Evolutionary conservation across 176 grass and related monocot species (phyloP), one percentile per base, ranked within the genome.

Genomic region (Hyparrhenia diplandra): DNA sequence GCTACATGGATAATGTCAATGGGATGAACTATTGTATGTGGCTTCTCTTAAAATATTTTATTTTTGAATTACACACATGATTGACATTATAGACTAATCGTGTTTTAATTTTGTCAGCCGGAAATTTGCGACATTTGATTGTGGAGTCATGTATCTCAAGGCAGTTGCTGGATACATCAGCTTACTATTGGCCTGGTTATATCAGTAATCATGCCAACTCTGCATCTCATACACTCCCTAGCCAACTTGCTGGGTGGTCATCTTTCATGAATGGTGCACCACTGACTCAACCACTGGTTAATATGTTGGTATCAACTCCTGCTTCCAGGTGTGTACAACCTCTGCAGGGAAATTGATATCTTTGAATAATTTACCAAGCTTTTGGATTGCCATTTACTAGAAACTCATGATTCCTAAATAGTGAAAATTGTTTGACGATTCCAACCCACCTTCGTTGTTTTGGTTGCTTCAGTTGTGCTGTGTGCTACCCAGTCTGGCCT

Each of bases 101-200:
- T 82, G 5, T 80, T 81, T 47, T 63, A 21, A 67, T 85, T 84
- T 94, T 80, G 63, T 73, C 92, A 98, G 95, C 87, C 79, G 95
- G 95, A 78, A 98, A 91, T 87, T 89, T 98, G 95, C 42, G 90
- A 17, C 95, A 98, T 88, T 91, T 98, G 81, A 98, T 94, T 84
- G 88, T 98, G 32, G 95, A 98, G 81, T 94, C 90, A 61, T 98
- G 95, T 86, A 98, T 98, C 71, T 98, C 95, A 67, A 82, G 95
- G 40, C 90, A 87, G 37, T 94, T 94, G 65, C 83, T 98, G 86
- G 95, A 98, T 46, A 88, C 95, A 23, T 94, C 95, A 85, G 88
- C 86, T 65, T 98, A 98, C 60, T 94, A 72, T 74, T 94, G 92
- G 95, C 90, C 88, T 80, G 90, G 95, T 70, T 98, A 94, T 84